Evolutionary conservation across 495 filamentous ascomycete species (phyloP), one percentile per base, ranked within the genome.

Genomic region (Aspergillus indologenus): DNA sequence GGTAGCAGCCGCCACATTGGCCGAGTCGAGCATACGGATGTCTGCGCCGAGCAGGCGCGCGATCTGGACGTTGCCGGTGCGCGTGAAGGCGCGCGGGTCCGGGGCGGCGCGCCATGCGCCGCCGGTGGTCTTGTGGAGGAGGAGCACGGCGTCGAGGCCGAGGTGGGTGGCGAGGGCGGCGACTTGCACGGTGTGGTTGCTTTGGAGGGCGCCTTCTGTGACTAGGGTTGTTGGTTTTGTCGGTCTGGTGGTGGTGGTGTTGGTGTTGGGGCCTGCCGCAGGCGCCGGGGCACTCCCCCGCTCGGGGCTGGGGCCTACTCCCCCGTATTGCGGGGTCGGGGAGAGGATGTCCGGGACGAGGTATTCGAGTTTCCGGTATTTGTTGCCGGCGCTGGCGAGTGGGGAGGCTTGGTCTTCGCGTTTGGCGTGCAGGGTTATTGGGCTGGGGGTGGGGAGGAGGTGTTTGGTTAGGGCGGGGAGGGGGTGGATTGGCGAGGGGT

Each of bases 321-420:
- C 62, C 5, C 19, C 9, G 29, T 51, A 46, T 8, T 55, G 59
- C 31, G 34, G n/a, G 17, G 14, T 42, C 17, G 31, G 12, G 29
- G 63, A 67, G 42, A 71, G 65, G 23, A 75, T 71, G 44, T 77
- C 71, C 0, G 73, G 72, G 15, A 75, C 59, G 23, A 77, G 68
- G 61, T 77, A 77, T 64, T 77, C 74, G 26, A 77, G 65, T 60
- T 77, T 77, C 48, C 74, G 73, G 62, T 75, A 74, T 66, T 77
- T 77, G 63, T 77, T 77, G 24, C 74, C 74, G 22, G 73, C 53
- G 48, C 66, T 68, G 52, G 71, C 68, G 48, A 77, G 68, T 19
- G 71, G 71, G 46, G 71, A 68, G 57, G 58, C 58, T 20, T 73
- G 71, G 68, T 77, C 74, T 65, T 77, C 74, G n/a, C 73, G 63